Evolutionary conservation across 345 rosid genomes (phyloP).

Genomic region (Noccaea caerulescens): DNA sequence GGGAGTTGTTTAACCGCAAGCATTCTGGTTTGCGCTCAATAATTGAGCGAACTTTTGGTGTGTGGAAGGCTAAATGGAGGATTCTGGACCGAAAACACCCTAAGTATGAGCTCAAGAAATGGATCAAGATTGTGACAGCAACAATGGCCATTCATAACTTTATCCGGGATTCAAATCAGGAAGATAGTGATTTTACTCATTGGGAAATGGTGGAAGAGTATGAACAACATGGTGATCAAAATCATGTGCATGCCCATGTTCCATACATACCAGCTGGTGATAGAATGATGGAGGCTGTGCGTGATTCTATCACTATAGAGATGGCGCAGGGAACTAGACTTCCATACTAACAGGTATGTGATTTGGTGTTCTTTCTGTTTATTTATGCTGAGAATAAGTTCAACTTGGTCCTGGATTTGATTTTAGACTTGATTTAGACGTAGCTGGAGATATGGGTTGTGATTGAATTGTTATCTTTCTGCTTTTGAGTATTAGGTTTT

Average conservation of each 20-base stretch:
- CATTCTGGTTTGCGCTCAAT: no score
- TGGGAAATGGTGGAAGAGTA: not conserved
- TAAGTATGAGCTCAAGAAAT: not conserved
- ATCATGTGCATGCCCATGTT: not conserved
- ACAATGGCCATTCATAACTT: not conserved
- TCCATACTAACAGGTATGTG: not conserved
- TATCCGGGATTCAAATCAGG: not conserved
- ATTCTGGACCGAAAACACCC: not conserved
- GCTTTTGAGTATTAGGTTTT: no score
- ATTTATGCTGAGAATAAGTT: no score
- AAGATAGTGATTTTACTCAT: not conserved
- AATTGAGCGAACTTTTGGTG: not conserved
- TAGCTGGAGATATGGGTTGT: no score
- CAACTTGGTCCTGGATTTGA: no score
- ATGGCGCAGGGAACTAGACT: not conserved
- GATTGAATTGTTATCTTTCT: no score
- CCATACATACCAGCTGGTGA: not conserved
- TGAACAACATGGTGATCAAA: constrained; percentile 5
- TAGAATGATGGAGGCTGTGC: not conserved
- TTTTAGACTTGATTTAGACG: no score
- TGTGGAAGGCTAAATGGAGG: not conserved
- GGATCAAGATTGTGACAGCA: not conserved
- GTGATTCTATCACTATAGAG: not conserved
- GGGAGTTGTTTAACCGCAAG: no score
- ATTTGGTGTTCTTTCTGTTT: no score